A percentile compares a stretch with the other conserved stretches of the same genome.
phyloP scores from a whole-genome alignment of 192 early-diverging fungal species.

The Phycomyces blakesleeanus region DNA sequence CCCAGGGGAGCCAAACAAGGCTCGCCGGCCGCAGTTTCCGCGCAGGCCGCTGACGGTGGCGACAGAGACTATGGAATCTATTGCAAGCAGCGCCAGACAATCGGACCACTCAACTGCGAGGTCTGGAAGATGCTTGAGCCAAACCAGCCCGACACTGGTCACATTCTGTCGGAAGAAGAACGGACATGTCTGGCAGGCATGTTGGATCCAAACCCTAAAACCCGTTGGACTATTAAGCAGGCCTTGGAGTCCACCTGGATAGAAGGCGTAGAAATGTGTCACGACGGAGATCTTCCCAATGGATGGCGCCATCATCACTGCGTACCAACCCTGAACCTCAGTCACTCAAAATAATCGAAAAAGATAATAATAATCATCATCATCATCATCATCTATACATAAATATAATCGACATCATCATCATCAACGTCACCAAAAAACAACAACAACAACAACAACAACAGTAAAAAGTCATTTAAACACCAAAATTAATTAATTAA shows the following conservation, averaged over 20 bases:
- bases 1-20: conserved; percentile 7
- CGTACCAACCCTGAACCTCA: background rate
- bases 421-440: too few relatives aligned
- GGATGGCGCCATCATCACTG: conserved; percentile 27
- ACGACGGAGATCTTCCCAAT: conserved; percentile 28
- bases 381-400: background rate
- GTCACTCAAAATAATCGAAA: background rate
- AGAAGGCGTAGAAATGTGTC: conserved; percentile 38
- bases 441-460: too few relatives aligned
- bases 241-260: conserved; percentile 40
- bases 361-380: background rate
- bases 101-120: conserved; percentile 12
- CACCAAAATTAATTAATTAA: too few relatives aligned
- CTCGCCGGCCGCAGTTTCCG: conserved; percentile 24
- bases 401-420: too few relatives aligned
- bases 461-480: too few relatives aligned
- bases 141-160: background rate
- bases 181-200: conserved; percentile 31
- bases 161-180: conserved; percentile 17
- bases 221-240: conserved; percentile 41
- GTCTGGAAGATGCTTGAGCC: conserved; percentile 2
- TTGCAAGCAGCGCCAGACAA: conserved; percentile 12
- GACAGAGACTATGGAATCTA: conserved; percentile 18
- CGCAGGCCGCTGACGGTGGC: conserved; percentile 20
- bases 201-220: conserved; percentile 37